These are phyloP conservation scores for Hanseniaspora clermontiae DNA, from an alignment of 805 yeast species.

Conservation along the genomic window DNA sequence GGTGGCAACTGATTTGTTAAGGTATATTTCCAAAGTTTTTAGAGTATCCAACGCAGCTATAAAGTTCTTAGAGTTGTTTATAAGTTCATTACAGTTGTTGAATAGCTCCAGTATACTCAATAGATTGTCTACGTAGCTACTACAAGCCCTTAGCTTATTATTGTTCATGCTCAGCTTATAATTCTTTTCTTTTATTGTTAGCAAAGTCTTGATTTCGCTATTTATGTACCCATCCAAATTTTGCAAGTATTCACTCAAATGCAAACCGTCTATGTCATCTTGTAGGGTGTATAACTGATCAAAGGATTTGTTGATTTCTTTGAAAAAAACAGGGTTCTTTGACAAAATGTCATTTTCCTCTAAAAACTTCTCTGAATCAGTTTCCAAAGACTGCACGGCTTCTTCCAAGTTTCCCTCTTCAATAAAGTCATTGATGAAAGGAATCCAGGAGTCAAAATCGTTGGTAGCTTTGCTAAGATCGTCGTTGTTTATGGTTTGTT, in stretches of 20 bases:
- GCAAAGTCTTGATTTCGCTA: neutral
- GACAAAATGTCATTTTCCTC: conserved; percentile 6
- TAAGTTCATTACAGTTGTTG: conserved; percentile 71
- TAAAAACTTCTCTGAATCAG: neutral
- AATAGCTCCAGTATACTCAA: conserved; percentile 74
- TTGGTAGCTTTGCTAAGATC: neutral
- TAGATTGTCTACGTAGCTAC: conserved; percentile 7
- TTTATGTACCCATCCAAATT: neutral
- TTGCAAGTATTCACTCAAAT: neutral
- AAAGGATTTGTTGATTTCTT: conserved; percentile 7
- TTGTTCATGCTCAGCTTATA: neutral
- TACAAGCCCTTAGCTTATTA: conserved; percentile 3
- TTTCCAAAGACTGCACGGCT: neutral
- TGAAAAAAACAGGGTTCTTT: conserved; percentile 3
- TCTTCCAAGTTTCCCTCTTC: neutral
- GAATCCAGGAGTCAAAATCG: conserved; percentile 11
- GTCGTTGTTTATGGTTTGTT: neutral
- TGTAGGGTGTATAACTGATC: neutral
- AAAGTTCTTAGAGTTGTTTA: conserved; percentile 51
- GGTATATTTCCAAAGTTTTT: conserved; percentile 58
- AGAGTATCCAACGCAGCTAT: conserved; percentile 77
- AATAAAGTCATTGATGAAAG: conserved; percentile 8
- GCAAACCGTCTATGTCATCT: neutral
- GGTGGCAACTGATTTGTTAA: conserved; percentile 54
- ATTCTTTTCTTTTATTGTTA: neutral